Base-by-base conservation (phyloP, 805 yeast genomes). In the Ogataea polymorpha region DNA sequence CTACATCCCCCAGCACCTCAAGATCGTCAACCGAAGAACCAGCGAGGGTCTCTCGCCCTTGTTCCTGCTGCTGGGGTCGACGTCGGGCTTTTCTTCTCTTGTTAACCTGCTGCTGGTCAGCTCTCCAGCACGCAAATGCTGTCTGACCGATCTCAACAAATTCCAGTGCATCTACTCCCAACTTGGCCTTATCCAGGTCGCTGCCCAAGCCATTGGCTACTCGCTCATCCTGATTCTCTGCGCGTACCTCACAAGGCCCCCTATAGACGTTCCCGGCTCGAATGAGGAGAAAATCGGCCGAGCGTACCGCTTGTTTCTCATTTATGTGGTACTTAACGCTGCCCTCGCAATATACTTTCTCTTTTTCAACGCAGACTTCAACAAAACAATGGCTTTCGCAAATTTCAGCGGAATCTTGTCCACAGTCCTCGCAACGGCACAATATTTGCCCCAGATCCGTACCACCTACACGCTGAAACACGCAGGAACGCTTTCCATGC, bases 31-130 rank as follows among this genome's bases (percentile, higher is more conserved):
- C 14, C 71, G 88, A 36, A 62, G 73, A 36, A 72, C 88, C 5
- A 79, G 90, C 10, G 89, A 86, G 56, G 96, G 96, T 4, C 65
- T 87, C 16, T 82, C 90, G 5, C 86, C 90, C 10, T 69, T 74
- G 50, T 87, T 80, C 56, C 66, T 87, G 23, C 62, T 87, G 11
- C 70, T 88, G 29, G 93, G 93, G 4, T 75, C 82, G 4, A 60
- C 81, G 35, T 77, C 90, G 15, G 80, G 86, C n/a, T 63, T 80
- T 21, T 74, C 82, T 52, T 79, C 91, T 0, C 62, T 82, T 35
- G 69, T 83, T 14, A 88, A 88, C 54, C 73, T 87, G 34, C 59
- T 80, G 4, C 61, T 86, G 23, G 70, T 86, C 10, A 75, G 85
- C 5, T 62, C 75, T 13, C 72, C 77, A 0, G 85, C 88, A 0